Evolutionary conservation across 208 protist species (phyloP), one percentile per base, ranked within the genome.

Genomic region (Leishmania lainsoni): DNA sequence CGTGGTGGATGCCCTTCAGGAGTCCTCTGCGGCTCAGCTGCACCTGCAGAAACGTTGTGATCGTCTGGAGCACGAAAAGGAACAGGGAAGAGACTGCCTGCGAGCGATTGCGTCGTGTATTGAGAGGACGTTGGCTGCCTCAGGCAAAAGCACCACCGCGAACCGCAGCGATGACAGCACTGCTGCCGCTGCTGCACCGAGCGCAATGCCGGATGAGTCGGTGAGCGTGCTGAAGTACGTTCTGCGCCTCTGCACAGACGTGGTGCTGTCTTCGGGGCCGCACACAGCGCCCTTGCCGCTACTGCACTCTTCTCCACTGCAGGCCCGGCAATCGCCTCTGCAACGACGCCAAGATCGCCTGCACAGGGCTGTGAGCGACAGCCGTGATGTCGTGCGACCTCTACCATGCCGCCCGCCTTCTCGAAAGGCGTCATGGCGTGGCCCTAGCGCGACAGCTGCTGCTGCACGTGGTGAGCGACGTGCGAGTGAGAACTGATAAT

Each of bases 21-120:
- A 87, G 81, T n/a, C 69, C 48, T 70, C 79, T n/a, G 78, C 71
- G 4, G 70, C 78, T 1, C 73, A 78, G 39, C 70, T 48, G 56
- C 68, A 70, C 0, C 80, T 77, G 71, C 70, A 65, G 45, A 20
- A 66, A 17, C 84, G 80, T n/a, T 85, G 84, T 29, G 78, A 66
- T 22, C 49, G 74, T 10, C 32, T 76, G 45, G 56, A 54, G 58
- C 59, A 52, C n/a, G 77, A 72, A 66, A 42, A 52, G 66, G 14
- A 48, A 8, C 56, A 70, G 20, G 29, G 45, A 2, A 17, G 32
- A 39, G 48, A 66, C 59, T 32, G 74, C 51, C 66, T 83, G 66
- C 68, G 58, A 5, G 75, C 48, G 56, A 59, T 82, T 49, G 72
- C 75, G 12, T 77, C 68, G 9, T 73, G 70, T 42, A 49, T 81